phyloP scores from a whole-genome alignment of 345 rosid species.

The Schrenkiella parvula region DNA sequence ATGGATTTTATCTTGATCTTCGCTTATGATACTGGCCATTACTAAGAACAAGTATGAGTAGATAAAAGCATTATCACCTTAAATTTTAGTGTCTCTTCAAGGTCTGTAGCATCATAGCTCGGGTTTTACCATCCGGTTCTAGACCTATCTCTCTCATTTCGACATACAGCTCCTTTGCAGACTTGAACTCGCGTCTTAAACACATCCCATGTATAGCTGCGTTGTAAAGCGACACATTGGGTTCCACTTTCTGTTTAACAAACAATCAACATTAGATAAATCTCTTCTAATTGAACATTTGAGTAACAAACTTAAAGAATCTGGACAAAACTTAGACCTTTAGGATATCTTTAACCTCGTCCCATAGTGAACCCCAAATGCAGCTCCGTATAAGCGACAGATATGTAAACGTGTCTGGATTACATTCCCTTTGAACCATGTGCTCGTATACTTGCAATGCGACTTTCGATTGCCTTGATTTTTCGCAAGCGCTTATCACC shows the following conservation, averaged over 20 bases:
- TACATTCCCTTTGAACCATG: conserved; percentile 52
- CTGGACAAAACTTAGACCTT: conserved; percentile 43
- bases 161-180: conserved; percentile 54
- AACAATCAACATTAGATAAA: neutral
- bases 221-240: conserved; percentile 54
- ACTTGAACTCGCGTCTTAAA: conserved; percentile 51
- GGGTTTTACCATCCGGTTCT: conserved; percentile 65
- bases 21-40: neutral
- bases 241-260: conserved; percentile 45
- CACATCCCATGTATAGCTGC: conserved; percentile 79
- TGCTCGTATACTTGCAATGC: conserved; percentile 71
- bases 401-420: conserved; percentile 64
- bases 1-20: neutral
- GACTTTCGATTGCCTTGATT: conserved; percentile 59
- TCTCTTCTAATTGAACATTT: neutral
- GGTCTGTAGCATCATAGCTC: conserved; percentile 72
- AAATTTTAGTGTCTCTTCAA: conserved; percentile 29
- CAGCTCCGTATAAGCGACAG: conserved; percentile 62
- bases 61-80: conserved; percentile 1
- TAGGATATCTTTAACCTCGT: conserved; percentile 55
- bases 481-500: conserved; percentile 63
- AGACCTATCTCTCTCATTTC: conserved; percentile 57
- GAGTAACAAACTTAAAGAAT: neutral
- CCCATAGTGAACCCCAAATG: conserved; percentile 82
- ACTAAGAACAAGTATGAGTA: neutral